Evolutionary conservation across 805 yeast species (phyloP).

Genomic region (Candida ovalis): DNA sequence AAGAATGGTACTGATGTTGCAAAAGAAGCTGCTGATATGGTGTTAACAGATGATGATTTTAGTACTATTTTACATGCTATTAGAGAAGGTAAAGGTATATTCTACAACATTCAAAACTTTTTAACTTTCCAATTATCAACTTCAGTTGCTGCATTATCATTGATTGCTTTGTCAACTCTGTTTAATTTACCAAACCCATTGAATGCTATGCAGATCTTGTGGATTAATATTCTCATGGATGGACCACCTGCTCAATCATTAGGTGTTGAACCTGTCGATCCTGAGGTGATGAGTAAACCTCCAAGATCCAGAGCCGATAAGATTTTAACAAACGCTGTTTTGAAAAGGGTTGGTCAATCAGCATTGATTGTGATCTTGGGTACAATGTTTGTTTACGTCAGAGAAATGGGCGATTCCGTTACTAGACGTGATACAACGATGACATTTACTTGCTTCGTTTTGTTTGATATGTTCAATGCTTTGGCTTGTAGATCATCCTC

Average conservation of each 20-base stretch:
- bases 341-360: constrained; percentile 70
- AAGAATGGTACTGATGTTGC: constrained; percentile 97
- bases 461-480: constrained; percentile 97
- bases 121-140: constrained; percentile 94
- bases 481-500: constrained; percentile 85
- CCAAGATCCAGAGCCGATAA: constrained; percentile 87
- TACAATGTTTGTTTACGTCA: constrained; percentile 79
- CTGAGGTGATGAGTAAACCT: constrained; percentile 93
- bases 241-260: constrained; percentile 98
- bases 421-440: constrained; percentile 97
- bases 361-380: constrained; percentile 78
- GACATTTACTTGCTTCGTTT: constrained; percentile 96
- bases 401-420: constrained; percentile 82
- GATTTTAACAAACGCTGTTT: constrained; percentile 67
- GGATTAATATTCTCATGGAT: constrained; percentile 98
- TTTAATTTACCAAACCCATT: constrained; percentile 89
- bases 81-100: constrained; percentile 97
- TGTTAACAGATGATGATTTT: constrained; percentile 93
- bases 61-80: constrained; percentile 90
- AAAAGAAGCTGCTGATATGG: constrained; percentile 98
- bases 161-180: constrained; percentile 83
- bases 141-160: constrained; percentile 87
- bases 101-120: constrained; percentile 91
- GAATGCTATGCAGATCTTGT: constrained; percentile 96
- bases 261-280: constrained; percentile 97